These are phyloP conservation scores for Omphalotus olearius DNA, from an alignment of 1,284 basidiomycete species.

Conservation along the genomic window DNA sequence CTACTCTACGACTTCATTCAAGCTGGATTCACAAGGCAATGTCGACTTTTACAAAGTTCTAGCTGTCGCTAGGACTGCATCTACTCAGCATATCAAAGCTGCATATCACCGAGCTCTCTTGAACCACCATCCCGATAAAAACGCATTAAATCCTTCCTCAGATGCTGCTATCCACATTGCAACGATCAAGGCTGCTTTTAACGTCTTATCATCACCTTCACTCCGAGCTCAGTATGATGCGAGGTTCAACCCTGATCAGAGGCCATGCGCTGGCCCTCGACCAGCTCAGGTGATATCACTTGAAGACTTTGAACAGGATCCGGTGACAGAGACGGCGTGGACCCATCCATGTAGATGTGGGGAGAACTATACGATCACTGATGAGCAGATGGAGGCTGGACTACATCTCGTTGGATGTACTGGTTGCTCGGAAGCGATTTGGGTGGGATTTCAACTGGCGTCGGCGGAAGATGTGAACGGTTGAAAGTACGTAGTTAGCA, in stretches of 20 bases:
- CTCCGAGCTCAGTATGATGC: conserved; percentile 49
- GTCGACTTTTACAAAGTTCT: conserved; percentile 48
- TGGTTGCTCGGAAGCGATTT: conserved; percentile 73
- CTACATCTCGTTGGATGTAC: conserved; percentile 64
- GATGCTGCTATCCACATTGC: conserved; percentile 39
- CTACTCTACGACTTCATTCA: conserved; percentile 1
- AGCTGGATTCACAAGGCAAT: conserved; percentile 5
- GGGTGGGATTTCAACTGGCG: conserved; percentile 22
- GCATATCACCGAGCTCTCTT: conserved; percentile 70
- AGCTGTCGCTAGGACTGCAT: conserved; percentile 36
- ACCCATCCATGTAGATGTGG: conserved; percentile 66
- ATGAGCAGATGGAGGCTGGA: conserved; percentile 57
- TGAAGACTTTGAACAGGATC: conserved; percentile 54
- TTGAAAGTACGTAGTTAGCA: neutral
- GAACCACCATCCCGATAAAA: conserved; percentile 67
- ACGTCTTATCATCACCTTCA: conserved; percentile 43
- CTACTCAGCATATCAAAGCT: conserved; percentile 50
- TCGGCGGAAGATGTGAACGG: conserved; percentile 5
- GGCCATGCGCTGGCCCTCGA: conserved; percentile 35
- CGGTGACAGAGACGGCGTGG: conserved; percentile 35
- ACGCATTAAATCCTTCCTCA: neutral
- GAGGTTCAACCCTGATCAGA: conserved; percentile 15
- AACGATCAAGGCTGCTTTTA: conserved; percentile 58
- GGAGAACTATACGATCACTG: conserved; percentile 52
- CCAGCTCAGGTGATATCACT: conserved; percentile 76